Base-by-base conservation (phyloP, 768 basidiomycete genomes). In the Termitomyces sp. region DNA sequence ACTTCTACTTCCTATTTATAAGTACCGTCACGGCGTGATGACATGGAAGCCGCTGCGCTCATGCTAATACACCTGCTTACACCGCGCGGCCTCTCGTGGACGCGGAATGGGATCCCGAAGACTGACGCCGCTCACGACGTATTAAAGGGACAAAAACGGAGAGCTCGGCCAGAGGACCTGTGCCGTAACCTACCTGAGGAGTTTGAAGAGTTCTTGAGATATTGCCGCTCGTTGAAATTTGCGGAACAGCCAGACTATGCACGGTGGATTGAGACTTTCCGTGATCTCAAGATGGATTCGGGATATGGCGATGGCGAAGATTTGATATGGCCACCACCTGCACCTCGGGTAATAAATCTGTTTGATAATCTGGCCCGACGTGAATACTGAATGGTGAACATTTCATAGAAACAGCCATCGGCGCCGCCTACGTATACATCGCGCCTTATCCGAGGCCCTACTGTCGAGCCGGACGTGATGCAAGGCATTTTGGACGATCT, bases 31-130 rank as follows among this genome's bases (percentile, higher is more conserved):
- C 82, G 89, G 47, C 79, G 89, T 57, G 89, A 92, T 66, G 89
- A 92, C 66, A 77, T 92, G 47, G 89, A 92, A 70, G 89, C 89
- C 0, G 76, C 82, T 20, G 87, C 87, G 3, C 75, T 92, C 46
- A 88, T 92, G 88, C 76, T 92, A 54, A 88, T 92, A 55, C 89
- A 92, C 67, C 77, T 92, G 26, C 76, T 92, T 44, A 92, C 86
- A 6, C 89, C 89, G 2, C 81, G 84, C 16, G 89, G 89, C 9
- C 80, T 92, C 24, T 72, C 82, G 18, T 92, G 89, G 89, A 91
- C 88, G 40, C 81, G 89, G 24, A 87, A 88, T 59, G 89, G 89
- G n/a, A 81, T 91, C 14, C 89, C 89, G 8, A 88, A 87, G 63
- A 84, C 84, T 6, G 81, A 85, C 22, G 77, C 74, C 18, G 83